phyloP scores from a whole-genome alignment of 495 filamentous ascomycete genomes.

The Podospora pseudopauciseta region DNA sequence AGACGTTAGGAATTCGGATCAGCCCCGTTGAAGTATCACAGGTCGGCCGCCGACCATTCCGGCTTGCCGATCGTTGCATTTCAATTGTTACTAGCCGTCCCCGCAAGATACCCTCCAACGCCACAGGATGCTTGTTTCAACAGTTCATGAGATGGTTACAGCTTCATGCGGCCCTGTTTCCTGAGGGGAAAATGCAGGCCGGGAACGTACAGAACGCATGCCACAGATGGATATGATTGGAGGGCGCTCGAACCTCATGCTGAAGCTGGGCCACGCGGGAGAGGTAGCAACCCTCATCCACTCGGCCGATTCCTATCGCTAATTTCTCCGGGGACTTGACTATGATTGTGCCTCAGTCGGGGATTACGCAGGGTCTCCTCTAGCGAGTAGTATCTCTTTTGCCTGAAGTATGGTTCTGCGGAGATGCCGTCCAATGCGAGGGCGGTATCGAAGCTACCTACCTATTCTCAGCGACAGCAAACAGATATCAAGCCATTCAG shows the following conservation, averaged over 20 bases:
- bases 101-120: background rate
- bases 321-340: background rate
- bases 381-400: background rate
- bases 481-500: background rate
- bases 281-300: background rate
- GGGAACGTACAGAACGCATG: background rate
- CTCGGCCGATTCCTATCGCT: background rate
- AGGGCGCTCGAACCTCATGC: background rate
- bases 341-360: background rate
- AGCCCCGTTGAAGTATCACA: background rate
- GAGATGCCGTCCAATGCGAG: background rate
- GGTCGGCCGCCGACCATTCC: background rate
- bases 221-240: background rate
- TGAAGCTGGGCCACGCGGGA: background rate
- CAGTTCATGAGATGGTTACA: background rate
- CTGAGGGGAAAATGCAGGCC: background rate
- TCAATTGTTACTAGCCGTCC: background rate
- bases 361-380: background rate
- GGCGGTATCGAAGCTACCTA: background rate
- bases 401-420: background rate
- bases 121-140: slow-evolving; percentile 9
- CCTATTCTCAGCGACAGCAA: background rate
- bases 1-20: background rate
- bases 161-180: slow-evolving; percentile 6
- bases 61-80: background rate